These are phyloP conservation scores for Rhodotorula sp. DNA, from an alignment of 1,284 basidiomycete genomes.

Conservation along the genomic window DNA sequence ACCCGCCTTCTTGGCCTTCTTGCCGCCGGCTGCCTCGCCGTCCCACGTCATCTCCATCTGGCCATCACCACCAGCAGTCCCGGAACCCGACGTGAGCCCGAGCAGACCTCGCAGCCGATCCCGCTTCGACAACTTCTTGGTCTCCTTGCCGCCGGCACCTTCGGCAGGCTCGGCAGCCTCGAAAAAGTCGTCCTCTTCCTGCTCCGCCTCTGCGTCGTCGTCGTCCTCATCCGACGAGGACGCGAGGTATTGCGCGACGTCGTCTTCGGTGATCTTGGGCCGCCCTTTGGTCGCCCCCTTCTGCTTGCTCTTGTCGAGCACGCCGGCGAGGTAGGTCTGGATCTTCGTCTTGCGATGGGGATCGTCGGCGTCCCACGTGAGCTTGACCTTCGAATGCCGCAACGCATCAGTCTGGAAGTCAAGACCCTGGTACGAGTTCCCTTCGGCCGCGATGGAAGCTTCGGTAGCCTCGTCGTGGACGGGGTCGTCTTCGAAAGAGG, in stretches of 20 bases:
- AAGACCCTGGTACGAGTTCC: conserved; percentile 70
- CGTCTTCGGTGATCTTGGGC: conserved; percentile 82
- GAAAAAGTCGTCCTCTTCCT: conserved; percentile 49
- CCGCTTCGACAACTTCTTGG: conserved; percentile 27
- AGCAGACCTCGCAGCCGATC: conserved; percentile 33
- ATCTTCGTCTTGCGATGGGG: conserved; percentile 66
- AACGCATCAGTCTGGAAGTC: conserved; percentile 95
- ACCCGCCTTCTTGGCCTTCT: conserved; percentile 26
- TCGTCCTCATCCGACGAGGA: conserved; percentile 62
- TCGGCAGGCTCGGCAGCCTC: conserved; percentile 37
- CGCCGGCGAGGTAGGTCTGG: conserved; percentile 45
- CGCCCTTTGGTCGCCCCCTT: conserved; percentile 49
- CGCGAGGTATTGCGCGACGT: conserved; percentile 82
- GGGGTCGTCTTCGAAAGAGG: conserved; percentile 80
- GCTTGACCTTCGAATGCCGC: conserved; percentile 95
- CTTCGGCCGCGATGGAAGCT: conserved; percentile 64
- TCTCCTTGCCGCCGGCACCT: conserved; percentile 21
- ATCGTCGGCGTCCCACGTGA: conserved; percentile 99
- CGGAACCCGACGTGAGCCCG: conserved; percentile 28
- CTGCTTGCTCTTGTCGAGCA: conserved; percentile 35
- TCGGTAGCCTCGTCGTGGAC: conserved; percentile 55
- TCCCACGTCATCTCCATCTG: conserved; percentile 33
- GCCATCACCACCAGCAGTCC: not conserved
- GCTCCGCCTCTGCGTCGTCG: conserved; percentile 47
- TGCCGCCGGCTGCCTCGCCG: conserved; percentile 17